phyloP scores from a whole-genome alignment of 2,329 filamentous ascomycete genomes.

The Chaetomium sp. region DNA sequence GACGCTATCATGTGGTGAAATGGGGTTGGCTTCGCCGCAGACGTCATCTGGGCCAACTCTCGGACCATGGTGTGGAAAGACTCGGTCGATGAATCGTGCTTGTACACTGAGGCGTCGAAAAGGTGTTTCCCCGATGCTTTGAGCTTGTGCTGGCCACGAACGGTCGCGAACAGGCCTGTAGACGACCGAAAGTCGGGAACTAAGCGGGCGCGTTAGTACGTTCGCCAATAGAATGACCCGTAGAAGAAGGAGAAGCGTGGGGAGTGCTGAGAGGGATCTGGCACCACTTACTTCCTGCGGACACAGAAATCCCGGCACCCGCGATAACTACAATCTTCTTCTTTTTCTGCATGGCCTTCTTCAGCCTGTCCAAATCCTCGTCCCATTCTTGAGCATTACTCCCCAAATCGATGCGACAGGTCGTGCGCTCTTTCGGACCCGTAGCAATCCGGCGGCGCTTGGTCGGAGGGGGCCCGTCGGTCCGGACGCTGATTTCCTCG shows the following conservation, averaged over 20 bases:
- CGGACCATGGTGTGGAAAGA: slow-evolving; percentile 97
- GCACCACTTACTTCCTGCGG: slow-evolving; percentile 69
- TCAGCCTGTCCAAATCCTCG: slow-evolving; percentile 62
- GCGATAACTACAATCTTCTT: slow-evolving; percentile 96
- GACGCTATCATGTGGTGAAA: slow-evolving; percentile 95
- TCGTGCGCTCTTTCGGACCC: slow-evolving; percentile 58
- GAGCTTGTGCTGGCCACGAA: slow-evolving; percentile 81
- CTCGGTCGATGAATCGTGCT: slow-evolving; percentile 78
- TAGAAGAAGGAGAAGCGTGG: slow-evolving; percentile 5
- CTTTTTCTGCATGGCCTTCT: slow-evolving; percentile 73
- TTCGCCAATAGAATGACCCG: slow-evolving; percentile 15
- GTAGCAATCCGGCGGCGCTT: slow-evolving; percentile 68
- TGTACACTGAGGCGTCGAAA: slow-evolving; percentile 97
- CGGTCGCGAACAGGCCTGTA: slow-evolving; percentile 77
- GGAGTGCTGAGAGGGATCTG: too few species aligned
- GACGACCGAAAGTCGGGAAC: slow-evolving; percentile 95
- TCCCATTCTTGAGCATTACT: slow-evolving; percentile 43
- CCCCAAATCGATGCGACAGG: slow-evolving; percentile 71
- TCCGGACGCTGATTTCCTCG: slow-evolving; percentile 34
- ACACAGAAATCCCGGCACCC: slow-evolving; percentile 93
- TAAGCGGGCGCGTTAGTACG: slow-evolving; percentile 28
- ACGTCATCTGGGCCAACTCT: slow-evolving; percentile 72
- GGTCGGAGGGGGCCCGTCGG: slow-evolving; percentile 59
- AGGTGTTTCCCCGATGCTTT: slow-evolving; percentile 92
- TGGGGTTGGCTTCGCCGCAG: slow-evolving; percentile 69